Evolutionary conservation across 768 basidiomycete genomes (phyloP).

Genomic region (Lentinula sp.): DNA sequence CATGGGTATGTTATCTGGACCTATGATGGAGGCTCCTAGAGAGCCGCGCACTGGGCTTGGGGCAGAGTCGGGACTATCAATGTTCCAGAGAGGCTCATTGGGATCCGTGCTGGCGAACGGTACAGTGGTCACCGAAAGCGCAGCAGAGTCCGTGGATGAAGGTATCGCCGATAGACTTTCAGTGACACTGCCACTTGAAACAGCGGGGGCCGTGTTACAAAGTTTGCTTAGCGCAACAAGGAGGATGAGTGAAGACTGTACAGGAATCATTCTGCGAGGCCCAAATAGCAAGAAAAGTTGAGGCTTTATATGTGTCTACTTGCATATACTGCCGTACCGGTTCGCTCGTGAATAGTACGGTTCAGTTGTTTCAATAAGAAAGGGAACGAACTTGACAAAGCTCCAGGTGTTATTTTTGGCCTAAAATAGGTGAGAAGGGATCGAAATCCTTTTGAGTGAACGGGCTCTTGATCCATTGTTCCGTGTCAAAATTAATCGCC

Average conservation of each 20-base stretch:
- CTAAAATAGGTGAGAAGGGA: background rate
- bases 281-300: background rate
- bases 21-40: constrained; percentile 35
- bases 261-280: background rate
- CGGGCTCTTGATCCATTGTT: constrained; percentile 1
- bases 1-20: constrained; percentile 33
- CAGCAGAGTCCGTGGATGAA: constrained; percentile 17
- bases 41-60: constrained; percentile 27
- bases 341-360: background rate
- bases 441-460: background rate
- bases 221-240: background rate
- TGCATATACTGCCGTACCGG: background rate
- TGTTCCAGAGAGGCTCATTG: constrained; percentile 33
- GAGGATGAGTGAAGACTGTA: background rate
- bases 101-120: constrained; percentile 41
- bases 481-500: background rate
- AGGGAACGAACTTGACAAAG: background rate
- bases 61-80: constrained; percentile 19
- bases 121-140: constrained; percentile 34
- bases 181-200: constrained; percentile 1
- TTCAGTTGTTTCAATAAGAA: background rate
- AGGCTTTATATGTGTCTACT: background rate
- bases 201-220: constrained; percentile 12
- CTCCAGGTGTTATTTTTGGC: background rate
- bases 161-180: constrained; percentile 6